Evolutionary conservation across 2,329 filamentous ascomycete species (phyloP), one percentile per base, ranked within the genome.

Genomic region (Venturia nashicola): DNA sequence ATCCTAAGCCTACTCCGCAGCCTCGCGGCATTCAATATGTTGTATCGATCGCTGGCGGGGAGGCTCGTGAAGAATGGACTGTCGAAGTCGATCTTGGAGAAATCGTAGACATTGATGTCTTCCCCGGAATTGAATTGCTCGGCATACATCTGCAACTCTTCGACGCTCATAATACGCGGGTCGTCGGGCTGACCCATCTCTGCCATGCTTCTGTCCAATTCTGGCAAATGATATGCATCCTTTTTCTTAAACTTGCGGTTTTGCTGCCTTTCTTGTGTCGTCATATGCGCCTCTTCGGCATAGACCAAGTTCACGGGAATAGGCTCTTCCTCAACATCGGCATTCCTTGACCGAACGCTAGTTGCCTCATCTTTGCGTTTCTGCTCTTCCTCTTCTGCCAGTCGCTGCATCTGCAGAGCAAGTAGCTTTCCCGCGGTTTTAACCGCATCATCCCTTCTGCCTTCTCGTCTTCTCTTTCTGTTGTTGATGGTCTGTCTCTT

Each of bases 51-150:
- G 1, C 88, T 87, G 0, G 91, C 82, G 0, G 95, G 94, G 65
- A 99, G 76, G 72, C 91, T 96, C 73, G 89, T 85, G 77, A 99
- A 99, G 76, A 99, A 99, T 14, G 93, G 86, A 68, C 92, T 90
- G 68, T 97, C 89, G 70, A 97, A 99, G 72, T 99, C 94, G 69
- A 99, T 99, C 76, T 97, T 97, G 72, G 90, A 95, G 72, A 99
- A 99, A 76, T 97, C 93, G 75, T 97, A 97, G 5, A 81, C 77
- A 65, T 80, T 80, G 72, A 97, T 88, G 72, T 97, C 93, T 75
- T 97, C 91, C 63, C 94, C 94, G 66, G 85, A 86, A 70, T 97
- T 85, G 70, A 97, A 97, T 67, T 97, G 92, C 61, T 87, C 82
- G 3, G 95, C 93, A 72, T 99, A 99, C 68, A 93, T 88, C 75